phyloP scores from a whole-genome alignment of 805 yeast genomes.

The Yarrowia divulgata region DNA sequence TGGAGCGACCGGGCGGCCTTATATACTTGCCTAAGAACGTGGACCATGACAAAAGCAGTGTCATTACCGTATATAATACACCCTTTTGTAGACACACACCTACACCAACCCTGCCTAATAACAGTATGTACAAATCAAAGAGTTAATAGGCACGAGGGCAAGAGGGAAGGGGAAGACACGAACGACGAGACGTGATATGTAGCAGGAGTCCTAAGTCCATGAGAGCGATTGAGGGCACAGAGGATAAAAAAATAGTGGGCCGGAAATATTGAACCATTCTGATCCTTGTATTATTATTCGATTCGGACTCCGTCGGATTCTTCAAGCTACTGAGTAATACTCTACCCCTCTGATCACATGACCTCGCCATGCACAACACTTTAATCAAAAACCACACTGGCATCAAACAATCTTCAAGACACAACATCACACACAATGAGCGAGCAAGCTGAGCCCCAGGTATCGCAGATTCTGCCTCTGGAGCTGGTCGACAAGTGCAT shows the following conservation, averaged over 20 bases:
- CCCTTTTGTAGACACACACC: too few species aligned
- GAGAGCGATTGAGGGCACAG: not conserved
- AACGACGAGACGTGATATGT: not conserved
- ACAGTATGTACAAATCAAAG: not conserved
- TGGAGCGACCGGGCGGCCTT: not conserved
- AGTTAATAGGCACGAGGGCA: constrained; percentile 22
- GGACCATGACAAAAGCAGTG: not conserved
- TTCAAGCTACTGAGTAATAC: too few species aligned
- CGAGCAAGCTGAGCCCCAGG: constrained; percentile 36
- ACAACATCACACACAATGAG: constrained; percentile 36
- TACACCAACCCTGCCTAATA: too few species aligned
- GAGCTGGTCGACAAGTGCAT: constrained; percentile 89
- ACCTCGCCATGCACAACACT: constrained; percentile 22
- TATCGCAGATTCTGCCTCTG: constrained; percentile 60
- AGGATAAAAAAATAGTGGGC: not conserved
- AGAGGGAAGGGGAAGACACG: not conserved
- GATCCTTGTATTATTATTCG: too few species aligned
- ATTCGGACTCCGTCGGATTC: too few species aligned
- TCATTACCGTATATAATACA: not conserved
- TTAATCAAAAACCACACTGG: constrained; percentile 15
- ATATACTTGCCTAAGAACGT: not conserved
- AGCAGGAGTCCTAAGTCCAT: too few species aligned
- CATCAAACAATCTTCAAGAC: not conserved
- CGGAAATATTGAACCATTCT: not conserved
- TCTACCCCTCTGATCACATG: constrained; percentile 26